Base-by-base conservation (phyloP, 805 yeast genomes). In the Hanseniaspora jakobsenii region DNA sequence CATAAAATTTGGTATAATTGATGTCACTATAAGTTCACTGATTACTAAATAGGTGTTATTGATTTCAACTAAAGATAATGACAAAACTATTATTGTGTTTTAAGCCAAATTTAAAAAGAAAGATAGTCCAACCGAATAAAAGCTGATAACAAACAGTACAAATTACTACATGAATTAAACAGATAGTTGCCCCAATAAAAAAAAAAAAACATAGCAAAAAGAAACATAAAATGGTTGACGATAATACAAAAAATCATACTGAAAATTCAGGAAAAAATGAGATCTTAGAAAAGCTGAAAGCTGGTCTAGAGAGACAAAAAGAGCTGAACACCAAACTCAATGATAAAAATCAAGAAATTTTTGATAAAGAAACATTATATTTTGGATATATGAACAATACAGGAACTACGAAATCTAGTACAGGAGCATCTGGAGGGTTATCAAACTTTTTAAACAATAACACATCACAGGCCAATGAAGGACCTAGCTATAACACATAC, bases 301-400 rank as follows among this genome's bases (percentile, higher is more conserved):
- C n/a, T 3, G 32, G 34, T 9, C 2, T 40, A n/a, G 12, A 40
- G 27, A 28, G 32, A 8, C 35, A 40, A 3, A 19, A 39, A 18
- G 32, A 35, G 13, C 12, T 45, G 4, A 22, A 28, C 13, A 3
- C 21, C 16, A 23, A 30, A 19, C 23, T 45, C 18, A 39, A 45
- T 12, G 23, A 34, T n/a, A 38, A 32, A 13, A 45, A 45, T 26
- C 48, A 45, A 23, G 44, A 31, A 12, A 45, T 45, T 13, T 45
- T 45, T 35, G 48, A 45, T 19, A 45, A 45, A 21, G 48, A 45
- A 24, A 45, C 40, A 4, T 23, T 19, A 18, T 45, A 38, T 17
- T 45, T 38, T 39, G 44, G 48, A 9, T 31, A 35, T 13, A 14
- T 41, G 28, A 41, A 41, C 32, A 32, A 34, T 18, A 29, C 14